phyloP scores from a whole-genome alignment of 208 protist genomes.

The Acanthamoeba lenticulata region DNA sequence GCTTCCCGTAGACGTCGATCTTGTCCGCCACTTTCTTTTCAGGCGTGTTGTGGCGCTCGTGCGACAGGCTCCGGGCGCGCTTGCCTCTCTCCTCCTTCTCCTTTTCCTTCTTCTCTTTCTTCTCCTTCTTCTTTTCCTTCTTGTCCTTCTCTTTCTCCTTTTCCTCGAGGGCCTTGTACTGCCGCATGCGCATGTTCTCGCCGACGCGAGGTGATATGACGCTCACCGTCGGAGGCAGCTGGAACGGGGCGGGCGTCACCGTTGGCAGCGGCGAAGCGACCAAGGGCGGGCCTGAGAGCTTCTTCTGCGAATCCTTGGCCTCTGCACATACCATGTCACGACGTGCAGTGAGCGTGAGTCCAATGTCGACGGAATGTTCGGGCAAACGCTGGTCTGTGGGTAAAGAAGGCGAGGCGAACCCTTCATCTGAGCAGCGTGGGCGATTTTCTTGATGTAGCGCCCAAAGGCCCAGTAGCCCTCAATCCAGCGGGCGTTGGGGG shows the following conservation, averaged over 20 bases:
- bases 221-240: neutral
- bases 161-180: conserved; percentile 30
- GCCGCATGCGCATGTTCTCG: conserved; percentile 9
- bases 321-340: neutral
- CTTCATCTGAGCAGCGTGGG: neutral
- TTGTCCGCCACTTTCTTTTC: conserved; percentile 24
- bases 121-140: neutral
- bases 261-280: neutral
- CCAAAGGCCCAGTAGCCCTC: conserved; percentile 36
- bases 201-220: neutral
- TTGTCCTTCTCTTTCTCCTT: conserved; percentile 40
- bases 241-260: neutral
- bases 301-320: neutral
- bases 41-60: neutral
- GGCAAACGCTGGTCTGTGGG: no score
- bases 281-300: neutral
- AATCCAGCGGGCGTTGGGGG: neutral
- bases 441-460: conserved; percentile 35
- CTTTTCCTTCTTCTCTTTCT: neutral
- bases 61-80: neutral
- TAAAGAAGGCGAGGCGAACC: no score
- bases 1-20: conserved; percentile 28
- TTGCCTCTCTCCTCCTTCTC: neutral
- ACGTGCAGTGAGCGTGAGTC: neutral
- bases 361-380: no score